Base-by-base conservation (phyloP, 2,329 filamentous ascomycete species). In the Juglanconis sp. region DNA sequence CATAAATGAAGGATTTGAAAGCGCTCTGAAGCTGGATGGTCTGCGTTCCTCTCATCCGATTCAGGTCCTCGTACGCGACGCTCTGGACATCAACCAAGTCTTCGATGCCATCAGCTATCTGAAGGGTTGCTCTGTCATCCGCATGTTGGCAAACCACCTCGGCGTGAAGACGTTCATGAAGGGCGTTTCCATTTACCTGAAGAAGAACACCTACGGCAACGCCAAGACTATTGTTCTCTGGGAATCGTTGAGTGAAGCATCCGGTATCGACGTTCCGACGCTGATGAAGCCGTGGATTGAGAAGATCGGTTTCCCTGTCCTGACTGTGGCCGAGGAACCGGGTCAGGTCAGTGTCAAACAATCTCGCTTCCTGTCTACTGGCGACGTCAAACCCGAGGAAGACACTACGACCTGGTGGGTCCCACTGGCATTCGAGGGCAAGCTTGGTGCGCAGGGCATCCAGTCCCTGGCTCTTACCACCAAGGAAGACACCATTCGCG, bases 31-130 rank as follows among this genome's bases (percentile, higher is more conserved):
- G 66, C 86, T 99, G 35, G 95, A 99, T 71, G 88, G 91, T 50
- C 86, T 99, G 66, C 89, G 95, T 51, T 91, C 92, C 47, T 96
- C 92, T 53, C 95, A 99, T 74, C 91, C 95, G 8, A 97, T 99
- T 67, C 94, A 99, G 74, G 95, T 99, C 6, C 91, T 92, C 0
- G 95, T 99, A 35, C 88, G 87, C 68, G 93, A 97, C 72, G 95
- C 93, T 35, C 84, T 98, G 10, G 95, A 98, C 68, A 92, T 98
- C 65, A 96, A 98, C 74, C 95, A 99, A 74, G 96, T 98, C 66
- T 99, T 99, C 71, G 95, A 99, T 73, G 86, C 89, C 72, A 98
- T 99, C 76, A 96, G 91, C 76, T 99, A 98, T 72, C 82, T 96
- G 64, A 98, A 99, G 79, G 95, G 95, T 40, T 96, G 92, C 77